Base-by-base conservation (phyloP, 1,284 basidiomycete species). In the Boletus sp. region DNA sequence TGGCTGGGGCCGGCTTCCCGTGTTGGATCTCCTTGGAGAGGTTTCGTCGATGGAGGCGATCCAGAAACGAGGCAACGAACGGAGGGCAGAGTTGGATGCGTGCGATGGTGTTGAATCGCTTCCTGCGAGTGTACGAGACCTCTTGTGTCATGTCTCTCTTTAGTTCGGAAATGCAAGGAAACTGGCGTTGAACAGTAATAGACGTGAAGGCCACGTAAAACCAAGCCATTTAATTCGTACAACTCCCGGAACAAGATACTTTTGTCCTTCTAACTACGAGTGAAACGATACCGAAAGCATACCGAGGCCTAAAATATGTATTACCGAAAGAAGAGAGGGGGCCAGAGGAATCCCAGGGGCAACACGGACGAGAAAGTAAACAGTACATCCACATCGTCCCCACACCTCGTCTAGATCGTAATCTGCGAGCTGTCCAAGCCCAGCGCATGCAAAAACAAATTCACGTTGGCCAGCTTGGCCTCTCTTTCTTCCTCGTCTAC, bases 361-460 rank as follows among this genome's bases (percentile, higher is more conserved):
- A 26, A 26, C 32, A 33, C 30, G 30, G 4, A n/a, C 5, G 29
- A 30, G 14, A 30, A 8, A 32, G 30, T 12, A 32, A n/a, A 32
- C 13, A 32, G 7, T 6, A 32, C 7, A n/a, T 26, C 25, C n/a
- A n/a, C n/a, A 27, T 12, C 26, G 26, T 27, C 26, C 26, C 26
- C 12, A 27, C 1, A 7, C 30, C 20, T 4, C 19, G 37, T 43
- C 74, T 71, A 85, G 69, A 86, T 65, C 65, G 78, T 73, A 60
- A 89, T 88, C 69, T 88, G 86, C 57, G 84, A 85, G 64, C 85
- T 88, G 69, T 93, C 90, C 68, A 93, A 71, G 29, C 88, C 88
- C 42, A 94, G 72, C 33, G 91, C 88, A 62, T 91, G 82, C 63
- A 94, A 72, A 67, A 94, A 89, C 49, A 91, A 72, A 69, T 94